A percentile compares a stretch with the other conserved stretches of the same genome.
Conservation (phyloP, 164 flowering plant genomes). For the Amborella trichopoda region DNA sequence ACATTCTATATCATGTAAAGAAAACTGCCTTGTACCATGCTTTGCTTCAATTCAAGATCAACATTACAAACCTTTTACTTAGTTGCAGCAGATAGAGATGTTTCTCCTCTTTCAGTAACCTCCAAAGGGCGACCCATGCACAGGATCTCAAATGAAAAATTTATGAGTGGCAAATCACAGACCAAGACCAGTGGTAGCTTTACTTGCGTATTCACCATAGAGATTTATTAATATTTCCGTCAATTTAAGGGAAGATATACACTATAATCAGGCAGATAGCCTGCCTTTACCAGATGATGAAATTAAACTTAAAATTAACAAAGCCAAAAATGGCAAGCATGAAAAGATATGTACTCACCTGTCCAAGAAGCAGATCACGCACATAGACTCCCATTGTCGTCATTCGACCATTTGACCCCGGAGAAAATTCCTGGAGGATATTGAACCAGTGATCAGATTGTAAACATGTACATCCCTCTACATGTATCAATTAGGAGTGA, state of each 20-base stretch:
- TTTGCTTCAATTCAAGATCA: slow-evolving; percentile 5
- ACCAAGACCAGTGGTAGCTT: too few relatives aligned
- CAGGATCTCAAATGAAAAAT: slow-evolving; percentile 7
- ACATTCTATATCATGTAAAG: too few relatives aligned
- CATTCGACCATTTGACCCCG: slow-evolving; percentile 77
- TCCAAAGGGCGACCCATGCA: slow-evolving; percentile 5
- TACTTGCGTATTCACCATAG: too few relatives aligned
- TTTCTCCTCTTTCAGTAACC: slow-evolving; percentile 12
- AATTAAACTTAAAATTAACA: too few relatives aligned
- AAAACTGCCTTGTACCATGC: slow-evolving; percentile 2
- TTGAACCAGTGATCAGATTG: too few relatives aligned
- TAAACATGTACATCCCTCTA: too few relatives aligned
- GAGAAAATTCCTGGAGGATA: slow-evolving; percentile 78
- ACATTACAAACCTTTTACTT: slow-evolving; percentile 12
- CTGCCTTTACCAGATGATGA: too few relatives aligned
- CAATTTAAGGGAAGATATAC: too few relatives aligned
- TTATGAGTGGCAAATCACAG: too few relatives aligned
- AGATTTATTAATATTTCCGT: too few relatives aligned
- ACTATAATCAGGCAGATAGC: too few relatives aligned
- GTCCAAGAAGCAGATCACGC: slow-evolving; percentile 97
- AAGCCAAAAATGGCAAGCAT: background rate
- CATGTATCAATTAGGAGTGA: too few relatives aligned
- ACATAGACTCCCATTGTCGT: slow-evolving; percentile 93
- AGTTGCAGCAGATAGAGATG: slow-evolving; percentile 9
- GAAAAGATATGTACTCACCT: slow-evolving; percentile 36